Percentiles rank a stretch among this genome's conserved stretches.
phyloP scores from a whole-genome alignment of 2,329 filamentous ascomycete genomes.

The Fusarium humuli region DNA sequence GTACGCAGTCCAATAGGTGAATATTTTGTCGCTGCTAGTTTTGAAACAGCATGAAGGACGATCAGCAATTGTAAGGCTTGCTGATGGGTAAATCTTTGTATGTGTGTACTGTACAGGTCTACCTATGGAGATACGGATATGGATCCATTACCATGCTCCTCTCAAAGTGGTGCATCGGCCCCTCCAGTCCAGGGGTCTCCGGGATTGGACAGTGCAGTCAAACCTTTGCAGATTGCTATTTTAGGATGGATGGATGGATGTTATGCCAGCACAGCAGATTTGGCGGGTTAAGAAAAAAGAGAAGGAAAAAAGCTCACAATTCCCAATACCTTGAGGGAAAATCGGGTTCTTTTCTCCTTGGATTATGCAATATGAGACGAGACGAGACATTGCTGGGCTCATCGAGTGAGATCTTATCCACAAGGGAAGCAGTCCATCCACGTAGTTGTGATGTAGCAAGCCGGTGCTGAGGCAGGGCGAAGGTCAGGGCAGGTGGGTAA shows the following conservation, averaged over 20 bases:
- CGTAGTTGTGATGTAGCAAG: constrained; percentile 18
- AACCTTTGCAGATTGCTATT: constrained; percentile 42
- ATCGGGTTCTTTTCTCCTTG: not conserved
- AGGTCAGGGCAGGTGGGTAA: not conserved
- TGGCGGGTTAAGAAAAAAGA: not conserved
- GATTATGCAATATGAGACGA: not conserved
- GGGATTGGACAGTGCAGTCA: constrained; percentile 41
- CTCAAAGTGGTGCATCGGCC: constrained; percentile 29
- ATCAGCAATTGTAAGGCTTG: constrained; percentile 8
- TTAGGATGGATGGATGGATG: constrained; percentile 26
- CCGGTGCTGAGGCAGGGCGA: constrained; percentile 10
- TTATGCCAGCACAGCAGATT: constrained; percentile 40
- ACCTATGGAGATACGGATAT: not conserved
- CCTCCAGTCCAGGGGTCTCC: constrained; percentile 26
- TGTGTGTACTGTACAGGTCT: not conserved
- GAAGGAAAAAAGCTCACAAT: not conserved
- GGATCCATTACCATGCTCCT: not conserved
- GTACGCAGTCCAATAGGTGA: not conserved
- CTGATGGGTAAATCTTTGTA: constrained; percentile 12
- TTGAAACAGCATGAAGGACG: not conserved
- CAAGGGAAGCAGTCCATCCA: constrained; percentile 20
- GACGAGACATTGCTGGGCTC: not conserved
- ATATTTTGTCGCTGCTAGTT: not conserved
- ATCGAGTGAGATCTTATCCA: constrained; percentile 5
- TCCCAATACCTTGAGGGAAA: not conserved